These are phyloP conservation scores for Salmacisia buchloeana DNA, from an alignment of 1,284 basidiomycete genomes.

Conservation along the genomic window DNA sequence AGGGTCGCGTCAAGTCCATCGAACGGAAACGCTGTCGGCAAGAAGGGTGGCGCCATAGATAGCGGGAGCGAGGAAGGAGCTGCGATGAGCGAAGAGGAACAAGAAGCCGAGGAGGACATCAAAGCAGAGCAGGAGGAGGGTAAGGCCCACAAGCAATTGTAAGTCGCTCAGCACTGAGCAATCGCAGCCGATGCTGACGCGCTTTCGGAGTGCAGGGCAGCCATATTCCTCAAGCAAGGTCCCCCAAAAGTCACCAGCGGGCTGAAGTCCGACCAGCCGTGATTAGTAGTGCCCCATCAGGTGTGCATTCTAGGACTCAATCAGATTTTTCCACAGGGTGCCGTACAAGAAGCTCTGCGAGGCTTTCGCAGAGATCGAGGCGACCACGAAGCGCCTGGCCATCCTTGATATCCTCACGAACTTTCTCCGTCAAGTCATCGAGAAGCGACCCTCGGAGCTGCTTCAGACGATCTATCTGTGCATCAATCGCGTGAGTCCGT, in stretches of 20 bases:
- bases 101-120: slow-evolving; percentile 53
- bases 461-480: slow-evolving; percentile 90
- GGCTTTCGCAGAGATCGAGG: slow-evolving; percentile 83
- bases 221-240: slow-evolving; percentile 35
- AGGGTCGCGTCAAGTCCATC: no score
- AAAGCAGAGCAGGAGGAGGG: slow-evolving; percentile 41
- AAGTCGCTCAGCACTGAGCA: slow-evolving; percentile 54
- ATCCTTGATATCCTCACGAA: slow-evolving; percentile 83
- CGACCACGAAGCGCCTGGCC: slow-evolving; percentile 90
- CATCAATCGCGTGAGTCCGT: slow-evolving; percentile 75
- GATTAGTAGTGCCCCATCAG: not conserved
- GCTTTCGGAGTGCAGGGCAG: slow-evolving; percentile 2
- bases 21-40: not conserved
- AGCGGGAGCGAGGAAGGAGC: not conserved
- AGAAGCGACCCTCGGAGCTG: slow-evolving; percentile 69
- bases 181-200: not conserved
- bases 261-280: slow-evolving; percentile 76
- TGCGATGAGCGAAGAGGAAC: slow-evolving; percentile 31
- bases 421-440: slow-evolving; percentile 82
- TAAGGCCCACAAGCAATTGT: slow-evolving; percentile 57
- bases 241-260: slow-evolving; percentile 64
- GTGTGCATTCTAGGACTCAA: not conserved
- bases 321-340: slow-evolving; percentile 59
- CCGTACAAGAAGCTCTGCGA: slow-evolving; percentile 88
- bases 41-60: not conserved